phyloP scores from a whole-genome alignment of 208 protist genomes.

The Leishmania major region DNA sequence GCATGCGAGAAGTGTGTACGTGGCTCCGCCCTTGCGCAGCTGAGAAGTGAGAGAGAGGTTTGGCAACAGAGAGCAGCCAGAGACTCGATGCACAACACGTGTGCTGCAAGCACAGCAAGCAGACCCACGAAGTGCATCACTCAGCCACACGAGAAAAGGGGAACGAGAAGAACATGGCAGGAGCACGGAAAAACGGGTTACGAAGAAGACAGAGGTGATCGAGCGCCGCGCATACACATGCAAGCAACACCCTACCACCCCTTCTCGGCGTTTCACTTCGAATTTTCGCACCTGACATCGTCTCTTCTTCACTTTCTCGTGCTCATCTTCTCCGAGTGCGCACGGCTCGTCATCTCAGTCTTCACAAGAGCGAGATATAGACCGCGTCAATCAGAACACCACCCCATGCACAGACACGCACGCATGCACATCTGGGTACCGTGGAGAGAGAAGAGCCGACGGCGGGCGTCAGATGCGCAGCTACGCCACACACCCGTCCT shows the following conservation, averaged over 20 bases:
- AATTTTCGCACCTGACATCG: not conserved
- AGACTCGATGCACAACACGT: not conserved
- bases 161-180: not conserved
- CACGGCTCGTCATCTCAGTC: not conserved
- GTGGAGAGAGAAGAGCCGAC: not conserved
- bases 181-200: not conserved
- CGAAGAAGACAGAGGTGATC: not conserved
- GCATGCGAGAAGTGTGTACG: not conserved
- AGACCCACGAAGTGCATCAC: not conserved
- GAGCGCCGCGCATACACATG: conserved; percentile 24
- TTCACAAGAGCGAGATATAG: not conserved
- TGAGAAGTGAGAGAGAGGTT: too few species aligned
- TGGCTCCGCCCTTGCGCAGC: not conserved
- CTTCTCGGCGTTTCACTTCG: not conserved
- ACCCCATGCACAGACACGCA: not conserved
- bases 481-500: not conserved
- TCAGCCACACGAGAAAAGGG: not conserved
- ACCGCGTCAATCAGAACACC: not conserved
- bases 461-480: not conserved
- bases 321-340: not conserved
- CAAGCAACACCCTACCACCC: not conserved
- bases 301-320: not conserved
- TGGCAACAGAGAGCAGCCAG: not conserved
- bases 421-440: not conserved
- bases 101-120: not conserved